Evolutionary conservation across 495 filamentous ascomycete species (phyloP), one percentile per base, ranked within the genome.

Genomic region (Oleoguttula mirabilis): DNA sequence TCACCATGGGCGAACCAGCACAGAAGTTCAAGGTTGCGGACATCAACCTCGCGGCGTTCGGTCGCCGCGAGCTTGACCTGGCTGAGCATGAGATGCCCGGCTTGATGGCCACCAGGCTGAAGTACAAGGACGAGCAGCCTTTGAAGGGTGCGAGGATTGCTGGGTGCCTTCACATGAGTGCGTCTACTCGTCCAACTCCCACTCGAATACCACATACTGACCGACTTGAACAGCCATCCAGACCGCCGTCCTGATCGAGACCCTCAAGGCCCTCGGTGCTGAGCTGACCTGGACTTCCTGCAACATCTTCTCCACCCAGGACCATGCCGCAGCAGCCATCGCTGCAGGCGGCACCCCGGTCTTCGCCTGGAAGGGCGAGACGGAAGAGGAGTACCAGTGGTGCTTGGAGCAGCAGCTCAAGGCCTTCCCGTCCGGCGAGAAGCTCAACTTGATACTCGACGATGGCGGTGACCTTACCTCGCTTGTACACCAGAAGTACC

Each of bases 291-390:
- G 90, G 90, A 82, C 76, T 23, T 70, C 66, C 52, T 98, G 90
- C 81, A 98, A 98, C 76, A 98, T 98, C 66, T 98, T 95, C 79
- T 88, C 81, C 61, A 95, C 88, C 55, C 90, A 95, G 66, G 92
- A 98, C 67, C 90, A 98, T 68, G 90, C 90, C 52, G 90, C 92
- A 37, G 86, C 92, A 44, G 90, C 90, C 58, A 94, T 98, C 62
- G 90, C 90, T 49, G 90, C 90, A 42, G 73, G 77, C 39, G 90
- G 90, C 64, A 79, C 90, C 47, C 87, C 90, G 55, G 90, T 98
- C 60, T 98, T 98, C 62, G 90, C 90, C 67, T 98, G 92, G 92
- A 96, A 98, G 74, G 90, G 90, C 62, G 90, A 98, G 81, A 94
- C 88, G 54, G 92, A 98, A 68, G 90, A 96, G 73, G 90, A 98